Evolutionary conservation across 192 early-diverging fungal species (phyloP), one percentile per base, ranked within the genome.

Genomic region (Linderina pennispora): DNA sequence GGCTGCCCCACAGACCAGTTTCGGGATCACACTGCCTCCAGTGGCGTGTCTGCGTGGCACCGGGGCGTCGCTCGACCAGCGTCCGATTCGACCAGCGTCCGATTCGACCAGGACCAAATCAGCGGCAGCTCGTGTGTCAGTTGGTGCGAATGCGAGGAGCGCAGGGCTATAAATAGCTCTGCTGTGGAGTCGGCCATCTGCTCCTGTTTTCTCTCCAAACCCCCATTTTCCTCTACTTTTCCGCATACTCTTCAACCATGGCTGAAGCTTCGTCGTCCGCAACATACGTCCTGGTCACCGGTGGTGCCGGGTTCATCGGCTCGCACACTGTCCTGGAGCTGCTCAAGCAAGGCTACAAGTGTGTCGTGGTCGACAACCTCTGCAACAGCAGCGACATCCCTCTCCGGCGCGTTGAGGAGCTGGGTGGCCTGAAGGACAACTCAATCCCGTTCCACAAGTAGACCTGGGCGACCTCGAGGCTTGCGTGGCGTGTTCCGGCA

Each of bases 301-400:
- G 86, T 13, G 86, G 86, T 11, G 79, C 83, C 46, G 92, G 94
- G 2, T 98, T 94, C 61, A 94, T 98, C 46, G 92, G 94, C n/a
- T 88, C 84, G 13, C 94, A 98, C 76, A 84, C 88, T 2, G 87
- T 93, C 6, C 55, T 89, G n/a, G 87, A 92, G 55, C 80, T 98
- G 1, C 44, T 79, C 34, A 79, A 79, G 36, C 60, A 66, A 10
- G 80, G 80, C 28, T 89, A 89, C 66, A 77, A 91, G 48, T 82
- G 96, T 26, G 82, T 98, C 11, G 86, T 94, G 6, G 67, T 94
- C 20, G 94, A 98, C 75, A 96, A 94, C 63, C 74, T 98, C 47
- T 82, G 80, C 50, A 96, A 89, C 64, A 80, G 83, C 40, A 79
- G 78, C 49, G 74, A 76, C 36, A 88, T 90, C 63, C 78, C 88